A percentile compares a stretch with the other conserved stretches of the same genome.
phyloP scores from a whole-genome alignment of 208 protist genomes.

The Trypanosoma conorhini region DNA sequence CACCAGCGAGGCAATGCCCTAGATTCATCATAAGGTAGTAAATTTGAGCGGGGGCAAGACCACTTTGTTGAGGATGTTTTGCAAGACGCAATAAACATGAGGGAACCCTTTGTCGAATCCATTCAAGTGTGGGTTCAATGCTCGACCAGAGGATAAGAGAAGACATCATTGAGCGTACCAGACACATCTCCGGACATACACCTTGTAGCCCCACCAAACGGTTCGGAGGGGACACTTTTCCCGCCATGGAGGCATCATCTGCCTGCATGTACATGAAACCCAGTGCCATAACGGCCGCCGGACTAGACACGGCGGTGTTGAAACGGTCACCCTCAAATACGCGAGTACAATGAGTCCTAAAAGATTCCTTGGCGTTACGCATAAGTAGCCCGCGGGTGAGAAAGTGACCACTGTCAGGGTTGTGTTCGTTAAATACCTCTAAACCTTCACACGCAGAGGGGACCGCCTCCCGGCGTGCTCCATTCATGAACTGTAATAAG shows the following conservation, averaged over 20 bases:
- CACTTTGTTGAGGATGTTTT: slow-evolving; percentile 26
- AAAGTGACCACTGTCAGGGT: slow-evolving; percentile 53
- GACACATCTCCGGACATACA: slow-evolving; percentile 65
- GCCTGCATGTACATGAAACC: slow-evolving; percentile 81
- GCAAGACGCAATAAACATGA: slow-evolving; percentile 40
- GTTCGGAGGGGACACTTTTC: slow-evolving; percentile 51
- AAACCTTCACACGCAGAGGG: slow-evolving; percentile 53
- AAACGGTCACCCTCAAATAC: slow-evolving; percentile 83
- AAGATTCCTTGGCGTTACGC: slow-evolving; percentile 44
- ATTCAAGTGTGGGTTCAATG: slow-evolving; percentile 52
- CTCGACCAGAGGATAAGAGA: slow-evolving; percentile 62
- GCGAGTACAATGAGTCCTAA: slow-evolving; percentile 48
- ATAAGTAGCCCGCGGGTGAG: slow-evolving; percentile 55
- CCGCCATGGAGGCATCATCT: slow-evolving; percentile 46
- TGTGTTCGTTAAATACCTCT: slow-evolving; percentile 56
- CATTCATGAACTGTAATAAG: slow-evolving; percentile 76
- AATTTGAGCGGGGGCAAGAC: slow-evolving; percentile 56
- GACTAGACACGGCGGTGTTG: slow-evolving; percentile 68
- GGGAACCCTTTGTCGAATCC: slow-evolving; percentile 52
- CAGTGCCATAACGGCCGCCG: slow-evolving; percentile 69
- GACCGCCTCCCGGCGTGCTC: slow-evolving; percentile 47
- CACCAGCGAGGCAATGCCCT: slow-evolving; percentile 73
- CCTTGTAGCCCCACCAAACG: slow-evolving; percentile 60
- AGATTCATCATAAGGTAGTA: slow-evolving; percentile 80
- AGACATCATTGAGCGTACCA: slow-evolving; percentile 77